Evolutionary conservation across 1,284 basidiomycete genomes (phyloP), one percentile per base, ranked within the genome.

Genomic region (Ceratobasidium sp.): DNA sequence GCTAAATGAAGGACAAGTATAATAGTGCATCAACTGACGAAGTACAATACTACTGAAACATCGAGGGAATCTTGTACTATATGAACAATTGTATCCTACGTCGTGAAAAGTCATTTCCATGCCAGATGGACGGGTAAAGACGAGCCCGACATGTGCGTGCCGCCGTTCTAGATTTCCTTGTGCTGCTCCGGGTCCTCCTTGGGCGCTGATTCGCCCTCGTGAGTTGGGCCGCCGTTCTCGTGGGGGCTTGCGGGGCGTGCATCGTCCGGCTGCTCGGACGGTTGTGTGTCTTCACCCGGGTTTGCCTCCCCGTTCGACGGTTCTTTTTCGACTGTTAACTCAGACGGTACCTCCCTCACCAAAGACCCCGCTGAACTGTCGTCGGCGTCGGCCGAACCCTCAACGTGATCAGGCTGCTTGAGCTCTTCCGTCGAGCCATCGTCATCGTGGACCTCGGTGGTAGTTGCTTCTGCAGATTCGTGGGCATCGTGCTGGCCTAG

Each of bases 401-500:
- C 39, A 6, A 16, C 31, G 27, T 19, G 48, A 22, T 69, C 29
- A 43, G 19, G 39, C 61, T 22, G 62, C 63, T 49, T 34, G 43
- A 19, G 63, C 46, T 29, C 66, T 48, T 53, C 61, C 51, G 72
- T 49, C 14, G 39, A 68, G 56, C 37, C 54, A 37, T 76, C 77
- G 8, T 81, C 79, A 77, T 8, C 74, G 56, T 41, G 61, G 68
- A 48, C 72, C 72, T n/a, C 77, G n/a, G n/a, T n/a, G 37, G 58
- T 1, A 41, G 58, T n/a, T 11, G 16, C 24, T 78, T 78, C 34
- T 79, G 58, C 53, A 80, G 79, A 53, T 80, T 80, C 1, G 79
- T 73, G 43, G 77, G 77, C 49, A 78, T 71, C 24, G 74, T 74
- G 31, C 53, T 75, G 13, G 76, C 74, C 29, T 78, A 65, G 34